Evolutionary conservation across 1,284 basidiomycete species (phyloP).

Genomic region (Melampsora larici-populina): DNA sequence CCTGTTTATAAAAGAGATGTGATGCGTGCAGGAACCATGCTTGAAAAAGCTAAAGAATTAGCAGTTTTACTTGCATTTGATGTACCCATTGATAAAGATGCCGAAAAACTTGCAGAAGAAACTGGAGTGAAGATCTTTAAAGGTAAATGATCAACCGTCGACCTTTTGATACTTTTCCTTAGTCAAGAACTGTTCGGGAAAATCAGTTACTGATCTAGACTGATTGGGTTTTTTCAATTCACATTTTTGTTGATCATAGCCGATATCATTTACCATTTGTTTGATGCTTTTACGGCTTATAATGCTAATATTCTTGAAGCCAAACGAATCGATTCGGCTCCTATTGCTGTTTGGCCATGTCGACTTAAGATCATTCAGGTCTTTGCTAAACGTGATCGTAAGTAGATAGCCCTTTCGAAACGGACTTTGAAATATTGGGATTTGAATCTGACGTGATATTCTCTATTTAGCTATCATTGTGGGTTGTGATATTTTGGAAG

Average conservation of each 20-base stretch:
- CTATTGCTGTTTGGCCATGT: slow-evolving; percentile 95
- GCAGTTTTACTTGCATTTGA: slow-evolving; percentile 97
- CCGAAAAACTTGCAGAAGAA: slow-evolving; percentile 84
- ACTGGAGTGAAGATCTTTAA: slow-evolving; percentile 91
- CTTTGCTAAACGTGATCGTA: slow-evolving; percentile 95
- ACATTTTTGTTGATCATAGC: slow-evolving; percentile 58
- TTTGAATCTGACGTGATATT: neutral
- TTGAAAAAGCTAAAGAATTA: slow-evolving; percentile 92
- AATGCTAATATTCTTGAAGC: slow-evolving; percentile 87
- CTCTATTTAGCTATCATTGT: slow-evolving; percentile 64
- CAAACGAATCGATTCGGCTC: slow-evolving; percentile 86
- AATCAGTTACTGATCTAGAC: neutral
- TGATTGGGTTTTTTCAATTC: no score
- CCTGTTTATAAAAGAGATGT: slow-evolving; percentile 96
- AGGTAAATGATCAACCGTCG: slow-evolving; percentile 59
- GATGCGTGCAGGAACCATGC: slow-evolving; percentile 87
- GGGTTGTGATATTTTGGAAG: slow-evolving; percentile 94
- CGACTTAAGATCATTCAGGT: slow-evolving; percentile 84
- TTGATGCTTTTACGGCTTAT: slow-evolving; percentile 96
- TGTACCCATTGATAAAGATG: slow-evolving; percentile 83
- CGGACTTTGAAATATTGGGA: neutral
- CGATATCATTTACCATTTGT: slow-evolving; percentile 97
- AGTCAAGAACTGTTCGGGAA: neutral
- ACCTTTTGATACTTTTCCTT: neutral
- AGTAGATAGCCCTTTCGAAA: slow-evolving; percentile 18